Percentiles rank a stretch among this genome's conserved stretches.
phyloP scores from a whole-genome alignment of 1,284 basidiomycete genomes.

The Naganishia cerealis region DNA sequence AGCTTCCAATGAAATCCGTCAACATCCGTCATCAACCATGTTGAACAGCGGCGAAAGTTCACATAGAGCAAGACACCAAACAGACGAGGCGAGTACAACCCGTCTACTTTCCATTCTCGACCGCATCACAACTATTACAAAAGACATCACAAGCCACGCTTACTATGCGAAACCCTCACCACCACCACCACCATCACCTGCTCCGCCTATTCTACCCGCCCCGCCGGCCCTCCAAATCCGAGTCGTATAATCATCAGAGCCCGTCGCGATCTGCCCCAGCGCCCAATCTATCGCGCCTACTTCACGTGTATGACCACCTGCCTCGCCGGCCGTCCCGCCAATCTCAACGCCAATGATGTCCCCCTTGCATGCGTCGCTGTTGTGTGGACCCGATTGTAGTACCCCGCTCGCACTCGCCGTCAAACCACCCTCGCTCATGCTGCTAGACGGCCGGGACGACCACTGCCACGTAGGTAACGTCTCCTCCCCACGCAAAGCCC shows the following conservation, averaged over 20 bases:
- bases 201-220: too few species aligned
- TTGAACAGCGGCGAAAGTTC: too few species aligned
- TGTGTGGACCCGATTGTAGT: neutral
- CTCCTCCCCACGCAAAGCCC: slow-evolving; percentile 38
- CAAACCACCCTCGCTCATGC: neutral
- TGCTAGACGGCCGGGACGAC: neutral
- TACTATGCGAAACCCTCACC: too few species aligned
- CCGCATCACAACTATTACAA: too few species aligned
- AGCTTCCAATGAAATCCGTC: too few species aligned
- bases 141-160: too few species aligned
- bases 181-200: too few species aligned
- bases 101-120: too few species aligned
- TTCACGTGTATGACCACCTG: slow-evolving; percentile 37
- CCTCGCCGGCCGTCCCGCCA: slow-evolving; percentile 34
- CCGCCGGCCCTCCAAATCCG: slow-evolving; percentile 44
- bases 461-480: neutral
- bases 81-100: too few species aligned
- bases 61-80: too few species aligned
- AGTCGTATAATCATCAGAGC: slow-evolving; percentile 48
- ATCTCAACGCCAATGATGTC: slow-evolving; percentile 29
- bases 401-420: neutral
- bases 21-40: too few species aligned
- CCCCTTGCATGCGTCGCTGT: neutral
- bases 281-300: slow-evolving; percentile 52
- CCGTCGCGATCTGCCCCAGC: slow-evolving; percentile 50